Base-by-base conservation (phyloP, 371 early-diverging fungal species). In the Mortierella sp. region DNA sequence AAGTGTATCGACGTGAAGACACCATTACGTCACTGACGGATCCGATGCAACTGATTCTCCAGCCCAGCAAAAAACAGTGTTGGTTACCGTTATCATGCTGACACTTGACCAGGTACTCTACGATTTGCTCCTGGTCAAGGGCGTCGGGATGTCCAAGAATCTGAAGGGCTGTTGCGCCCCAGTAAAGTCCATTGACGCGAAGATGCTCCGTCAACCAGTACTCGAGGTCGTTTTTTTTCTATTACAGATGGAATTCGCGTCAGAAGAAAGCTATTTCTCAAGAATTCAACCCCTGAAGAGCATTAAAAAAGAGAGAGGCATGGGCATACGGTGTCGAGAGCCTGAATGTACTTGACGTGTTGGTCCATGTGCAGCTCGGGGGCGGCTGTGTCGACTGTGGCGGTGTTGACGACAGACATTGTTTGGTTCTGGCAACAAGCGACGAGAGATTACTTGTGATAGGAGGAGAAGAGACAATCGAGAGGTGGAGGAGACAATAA, bases 161-260 rank as follows among this genome's bases (percentile, higher is more conserved):
- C 34, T 87, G 85, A 50, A 97, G 81, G 0, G 96, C 92, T 0
- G 95, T 96, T 0, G 95, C 67, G 0, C 95, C 97, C 99, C 99
- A 98, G 80, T 98, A 98, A 14, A 97, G 83, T 24, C 96, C 97
- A 57, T 91, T 96, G 21, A 99, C 73, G 2, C 96, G 89, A 23
- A 99, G 81, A 61, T 98, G 97, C 64, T 95, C 97, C 1, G 95
- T 89, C 49, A 94, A 71, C 95, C 95, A 95, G 80, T 97, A 99
- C 64, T 97, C 96, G 5, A 99, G 84, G 47, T 88, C 90, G 53
- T 95, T 92, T 58, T 93, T 89, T 78, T 89, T 80, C 89, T 88
- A n/a, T n/a, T n/a, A 75, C 26, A 39, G 24, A 26, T 7, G 26
- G 32, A n/a, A 15, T n/a, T n/a, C n/a, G n/a, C n/a, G n/a, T n/a